Evolutionary conservation across 2,329 filamentous ascomycete species (phyloP), one percentile per base, ranked within the genome.

Genomic region (Helotiales sp.): DNA sequence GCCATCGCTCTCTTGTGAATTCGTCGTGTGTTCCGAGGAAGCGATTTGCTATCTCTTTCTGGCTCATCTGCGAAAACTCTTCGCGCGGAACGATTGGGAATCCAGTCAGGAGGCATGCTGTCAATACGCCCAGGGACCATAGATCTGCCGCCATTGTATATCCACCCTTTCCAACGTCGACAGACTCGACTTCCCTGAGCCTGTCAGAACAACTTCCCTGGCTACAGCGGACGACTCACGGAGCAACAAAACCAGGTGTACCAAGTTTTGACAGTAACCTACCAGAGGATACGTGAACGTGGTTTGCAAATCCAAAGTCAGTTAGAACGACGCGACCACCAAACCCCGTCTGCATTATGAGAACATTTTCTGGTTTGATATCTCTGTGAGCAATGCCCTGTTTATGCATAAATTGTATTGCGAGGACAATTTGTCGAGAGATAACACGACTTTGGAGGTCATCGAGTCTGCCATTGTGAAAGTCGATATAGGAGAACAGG

Each of bases 291-390:
- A 17, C 17, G n/a, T 63, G 48, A 1, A 55, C 48, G 44, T 61
- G 40, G 30, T 61, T 68, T 8, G 69, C 70, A 59, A 66, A 68
- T 3, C 70, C 70, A 60, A 72, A 72, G 52, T 71, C 70, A 31
- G 70, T 70, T 25, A 72, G 53, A 8, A 71, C 56, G 17, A 71
- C 66, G 22, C 69, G 65, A 42, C 65, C 62, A 17, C 69, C 69
- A 54, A 67, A 64, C 24, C 63, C 61, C 7, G 60, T 69, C 17
- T 69, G 62, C 55, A 63, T 67, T 17, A 72, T 59, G 9, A 72
- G 65, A 22, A 72, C 58, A 42, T 72, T 72, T 47, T 72, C 70
- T 27, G 63, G 65, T 49, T 72, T 72, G 30, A 72, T 62, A 50
- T 72, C 70, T 48, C 70, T 55, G 34, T 72, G 70, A 29, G 59